These are phyloP conservation scores for Pestalotiopsis sp. DNA, from an alignment of 2,329 filamentous ascomycete genomes.

Conservation along the genomic window DNA sequence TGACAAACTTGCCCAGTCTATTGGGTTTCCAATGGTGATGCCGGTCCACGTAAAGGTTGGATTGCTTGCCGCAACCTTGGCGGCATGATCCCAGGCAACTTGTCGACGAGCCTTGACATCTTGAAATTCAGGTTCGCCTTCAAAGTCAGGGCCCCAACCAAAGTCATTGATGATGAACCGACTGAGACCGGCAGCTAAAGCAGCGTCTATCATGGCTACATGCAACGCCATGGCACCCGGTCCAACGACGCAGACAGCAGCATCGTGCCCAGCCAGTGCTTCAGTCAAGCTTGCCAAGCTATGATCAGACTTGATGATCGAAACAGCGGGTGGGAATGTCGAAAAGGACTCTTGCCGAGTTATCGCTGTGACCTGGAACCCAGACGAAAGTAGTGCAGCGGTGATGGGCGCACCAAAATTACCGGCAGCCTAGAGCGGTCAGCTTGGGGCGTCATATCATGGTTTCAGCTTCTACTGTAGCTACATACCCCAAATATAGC, in stretches of 20 bases:
- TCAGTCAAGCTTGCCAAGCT: slow-evolving; percentile 20
- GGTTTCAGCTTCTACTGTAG: neutral
- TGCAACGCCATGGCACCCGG: slow-evolving; percentile 21
- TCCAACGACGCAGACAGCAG: slow-evolving; percentile 26
- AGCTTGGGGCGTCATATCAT: neutral
- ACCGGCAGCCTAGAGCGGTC: slow-evolving; percentile 23
- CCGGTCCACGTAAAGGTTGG: slow-evolving; percentile 29
- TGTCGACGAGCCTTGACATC: slow-evolving; percentile 19
- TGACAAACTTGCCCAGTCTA: slow-evolving; percentile 29
- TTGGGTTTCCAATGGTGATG: slow-evolving; percentile 31
- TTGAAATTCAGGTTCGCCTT: slow-evolving; percentile 25
- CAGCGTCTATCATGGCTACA: slow-evolving; percentile 28
- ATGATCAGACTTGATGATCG: slow-evolving; percentile 22
- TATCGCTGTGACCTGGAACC: slow-evolving; percentile 26
- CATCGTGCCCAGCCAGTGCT: slow-evolving; percentile 28
- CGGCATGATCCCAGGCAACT: slow-evolving; percentile 24
- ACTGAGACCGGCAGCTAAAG: slow-evolving; percentile 29
- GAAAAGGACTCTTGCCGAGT: slow-evolving; percentile 22
- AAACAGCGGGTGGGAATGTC: slow-evolving; percentile 20
- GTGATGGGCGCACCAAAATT: slow-evolving; percentile 30
- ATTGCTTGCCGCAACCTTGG: slow-evolving; percentile 18
- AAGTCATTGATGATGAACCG: slow-evolving; percentile 32
- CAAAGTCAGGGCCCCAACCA: slow-evolving; percentile 27
- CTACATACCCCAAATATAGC: slow-evolving; percentile 29
- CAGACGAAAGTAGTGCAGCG: slow-evolving; percentile 21